These are phyloP conservation scores for Tylopilus vinaceipallidus DNA, from an alignment of 768 basidiomycete genomes.

Conservation along the genomic window DNA sequence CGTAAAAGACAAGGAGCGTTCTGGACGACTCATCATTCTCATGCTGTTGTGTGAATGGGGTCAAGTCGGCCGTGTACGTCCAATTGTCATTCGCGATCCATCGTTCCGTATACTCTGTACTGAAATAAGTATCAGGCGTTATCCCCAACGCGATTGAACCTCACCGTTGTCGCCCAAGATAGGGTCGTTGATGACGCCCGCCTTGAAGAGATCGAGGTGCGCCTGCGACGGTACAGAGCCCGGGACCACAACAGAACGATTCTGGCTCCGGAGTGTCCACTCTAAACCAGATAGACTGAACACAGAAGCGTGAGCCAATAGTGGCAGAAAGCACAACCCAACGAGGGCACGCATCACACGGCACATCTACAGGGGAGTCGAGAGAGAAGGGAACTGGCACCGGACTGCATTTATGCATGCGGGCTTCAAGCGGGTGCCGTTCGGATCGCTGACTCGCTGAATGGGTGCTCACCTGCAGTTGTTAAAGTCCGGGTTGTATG, in stretches of 20 bases:
- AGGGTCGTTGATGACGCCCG: constrained; percentile 54
- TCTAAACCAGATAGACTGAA: constrained; percentile 46
- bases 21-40: constrained; percentile 22
- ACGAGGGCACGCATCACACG: too few relatives aligned
- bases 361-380: too few relatives aligned
- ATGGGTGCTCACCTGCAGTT: too few relatives aligned
- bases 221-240: constrained; percentile 51
- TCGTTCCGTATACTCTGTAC: constrained; percentile 49
- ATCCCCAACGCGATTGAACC: constrained; percentile 2
- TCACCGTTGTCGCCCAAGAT: constrained; percentile 52
- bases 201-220: constrained; percentile 51
- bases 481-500: too few relatives aligned
- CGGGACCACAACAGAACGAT: constrained; percentile 51
- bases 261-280: constrained; percentile 55
- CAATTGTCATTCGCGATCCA: constrained; percentile 58
- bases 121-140: not conserved
- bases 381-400: too few relatives aligned
- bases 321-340: constrained; percentile 8
- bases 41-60: constrained; percentile 38
- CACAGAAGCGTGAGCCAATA: constrained; percentile 19
- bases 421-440: too few relatives aligned
- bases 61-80: constrained; percentile 55
- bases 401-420: too few relatives aligned
- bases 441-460: too few relatives aligned
- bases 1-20: constrained; percentile 51